Evolutionary conservation across 2,329 filamentous ascomycete species (phyloP).

Genomic region (Alternaria sp.): DNA sequence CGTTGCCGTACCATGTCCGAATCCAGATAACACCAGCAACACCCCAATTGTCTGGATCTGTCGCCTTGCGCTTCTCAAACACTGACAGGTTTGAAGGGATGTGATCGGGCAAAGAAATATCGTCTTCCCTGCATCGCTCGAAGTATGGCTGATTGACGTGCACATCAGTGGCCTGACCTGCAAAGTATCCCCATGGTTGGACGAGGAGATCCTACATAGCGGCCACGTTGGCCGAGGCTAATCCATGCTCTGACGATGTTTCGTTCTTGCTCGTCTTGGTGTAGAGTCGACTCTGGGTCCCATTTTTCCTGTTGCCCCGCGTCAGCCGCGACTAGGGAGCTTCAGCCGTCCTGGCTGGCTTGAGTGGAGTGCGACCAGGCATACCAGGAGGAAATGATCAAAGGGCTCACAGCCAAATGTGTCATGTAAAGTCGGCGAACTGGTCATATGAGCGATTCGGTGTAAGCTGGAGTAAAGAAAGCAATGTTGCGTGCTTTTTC

Average conservation of each 20-base stretch:
- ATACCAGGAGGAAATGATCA: slow-evolving; percentile 4
- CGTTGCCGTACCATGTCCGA: slow-evolving; percentile 9
- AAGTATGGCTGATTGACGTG: not conserved
- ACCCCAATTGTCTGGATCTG: not conserved
- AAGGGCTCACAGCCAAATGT: slow-evolving; percentile 4
- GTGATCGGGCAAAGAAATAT: not conserved
- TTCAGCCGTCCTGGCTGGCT: not conserved
- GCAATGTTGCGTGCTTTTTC: not conserved
- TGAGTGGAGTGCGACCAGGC: not conserved
- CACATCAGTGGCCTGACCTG: not conserved
- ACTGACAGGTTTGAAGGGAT: not conserved
- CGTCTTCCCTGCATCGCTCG: not conserved
- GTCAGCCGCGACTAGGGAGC: not conserved
- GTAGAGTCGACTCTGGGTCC: not conserved
- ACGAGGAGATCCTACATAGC: not conserved
- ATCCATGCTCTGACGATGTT: slow-evolving; percentile 3
- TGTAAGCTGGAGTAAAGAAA: not conserved
- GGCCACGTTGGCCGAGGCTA: slow-evolving; percentile 1
- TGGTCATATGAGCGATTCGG: not conserved
- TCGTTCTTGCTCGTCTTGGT: slow-evolving; percentile 7
- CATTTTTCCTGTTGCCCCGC: not conserved
- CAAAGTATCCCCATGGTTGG: not conserved
- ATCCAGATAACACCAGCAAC: not conserved
- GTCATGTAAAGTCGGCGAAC: not conserved
- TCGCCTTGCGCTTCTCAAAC: slow-evolving; percentile 5